These are phyloP conservation scores for Ustilago shanxiensis DNA, from an alignment of 1,284 basidiomycete species.

Conservation along the genomic window DNA sequence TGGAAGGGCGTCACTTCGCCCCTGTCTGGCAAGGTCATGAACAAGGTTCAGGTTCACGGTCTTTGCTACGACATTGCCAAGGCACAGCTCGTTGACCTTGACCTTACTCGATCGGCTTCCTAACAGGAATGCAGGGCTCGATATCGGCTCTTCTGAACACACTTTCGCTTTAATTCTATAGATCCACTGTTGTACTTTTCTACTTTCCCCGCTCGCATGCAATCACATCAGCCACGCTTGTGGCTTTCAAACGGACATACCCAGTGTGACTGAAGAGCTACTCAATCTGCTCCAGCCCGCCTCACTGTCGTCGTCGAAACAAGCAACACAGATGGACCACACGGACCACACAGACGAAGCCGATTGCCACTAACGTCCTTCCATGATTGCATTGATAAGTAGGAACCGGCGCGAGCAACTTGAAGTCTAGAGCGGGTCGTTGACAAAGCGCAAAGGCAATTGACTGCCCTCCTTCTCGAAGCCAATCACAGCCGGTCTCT, in stretches of 20 bases:
- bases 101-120: constrained; percentile 31
- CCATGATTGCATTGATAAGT: background rate
- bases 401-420: background rate
- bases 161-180: background rate
- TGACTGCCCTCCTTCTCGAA: constrained; percentile 51
- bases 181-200: constrained; percentile 18
- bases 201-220: constrained; percentile 2
- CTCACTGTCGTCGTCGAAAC: background rate
- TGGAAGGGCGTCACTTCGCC: constrained; percentile 78
- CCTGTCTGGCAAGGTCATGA: constrained; percentile 62
- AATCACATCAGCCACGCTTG: constrained; percentile 4
- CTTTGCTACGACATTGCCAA: constrained; percentile 62
- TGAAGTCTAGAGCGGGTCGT: constrained; percentile 29
- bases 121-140: background rate
- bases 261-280: background rate
- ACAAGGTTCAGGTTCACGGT: constrained; percentile 62
- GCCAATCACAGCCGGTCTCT: constrained; percentile 48
- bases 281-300: background rate
- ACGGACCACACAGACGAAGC: background rate
- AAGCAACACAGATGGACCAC: background rate
- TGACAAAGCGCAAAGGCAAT: constrained; percentile 38
- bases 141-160: background rate
- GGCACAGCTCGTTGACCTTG: constrained; percentile 53
- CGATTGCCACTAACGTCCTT: background rate
- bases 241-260: background rate